Evolutionary conservation across 2,329 filamentous ascomycete species (phyloP).

Genomic region (Pyrenophora tritici-repentis): DNA sequence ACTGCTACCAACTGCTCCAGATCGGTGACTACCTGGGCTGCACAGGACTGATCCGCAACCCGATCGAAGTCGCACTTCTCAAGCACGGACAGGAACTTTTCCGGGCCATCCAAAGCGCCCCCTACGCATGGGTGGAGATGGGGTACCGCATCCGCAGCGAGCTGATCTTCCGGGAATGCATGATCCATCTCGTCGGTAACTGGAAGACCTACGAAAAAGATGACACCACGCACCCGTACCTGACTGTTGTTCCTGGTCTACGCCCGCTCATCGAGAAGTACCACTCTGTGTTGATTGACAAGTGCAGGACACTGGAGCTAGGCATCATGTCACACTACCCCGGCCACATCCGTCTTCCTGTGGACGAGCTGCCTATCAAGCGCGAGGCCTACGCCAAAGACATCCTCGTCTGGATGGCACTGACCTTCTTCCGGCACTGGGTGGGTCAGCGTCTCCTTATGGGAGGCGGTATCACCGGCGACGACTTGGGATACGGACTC

Average conservation of each 20-base stretch:
- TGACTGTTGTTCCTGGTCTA: slow-evolving; percentile 29
- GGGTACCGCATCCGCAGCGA: slow-evolving; percentile 53
- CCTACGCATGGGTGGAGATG: slow-evolving; percentile 54
- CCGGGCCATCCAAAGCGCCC: slow-evolving; percentile 50
- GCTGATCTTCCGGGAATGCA: slow-evolving; percentile 52
- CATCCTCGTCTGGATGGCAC: slow-evolving; percentile 58
- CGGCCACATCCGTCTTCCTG: slow-evolving; percentile 31
- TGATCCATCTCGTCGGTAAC: slow-evolving; percentile 52
- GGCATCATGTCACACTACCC: slow-evolving; percentile 34
- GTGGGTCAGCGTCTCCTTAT: slow-evolving; percentile 49
- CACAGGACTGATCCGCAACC: slow-evolving; percentile 49
- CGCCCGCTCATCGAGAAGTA: slow-evolving; percentile 41
- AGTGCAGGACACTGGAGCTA: slow-evolving; percentile 35
- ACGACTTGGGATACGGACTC: slow-evolving; percentile 55
- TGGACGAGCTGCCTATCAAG: slow-evolving; percentile 41
- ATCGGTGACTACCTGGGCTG: slow-evolving; percentile 56
- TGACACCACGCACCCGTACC: slow-evolving; percentile 8
- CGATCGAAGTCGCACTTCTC: slow-evolving; percentile 55
- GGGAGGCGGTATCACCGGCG: slow-evolving; percentile 44
- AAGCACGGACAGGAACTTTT: slow-evolving; percentile 55
- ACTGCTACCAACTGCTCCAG: slow-evolving; percentile 50
- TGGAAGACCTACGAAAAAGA: slow-evolving; percentile 39
- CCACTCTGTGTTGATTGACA: slow-evolving; percentile 31
- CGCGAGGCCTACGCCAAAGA: slow-evolving; percentile 54
- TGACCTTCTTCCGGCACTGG: slow-evolving; percentile 56